A percentile compares a stretch with the other conserved stretches of the same genome.
Conservation (phyloP, 345 rosid genomes). For the Eutrema yunnanense region DNA sequence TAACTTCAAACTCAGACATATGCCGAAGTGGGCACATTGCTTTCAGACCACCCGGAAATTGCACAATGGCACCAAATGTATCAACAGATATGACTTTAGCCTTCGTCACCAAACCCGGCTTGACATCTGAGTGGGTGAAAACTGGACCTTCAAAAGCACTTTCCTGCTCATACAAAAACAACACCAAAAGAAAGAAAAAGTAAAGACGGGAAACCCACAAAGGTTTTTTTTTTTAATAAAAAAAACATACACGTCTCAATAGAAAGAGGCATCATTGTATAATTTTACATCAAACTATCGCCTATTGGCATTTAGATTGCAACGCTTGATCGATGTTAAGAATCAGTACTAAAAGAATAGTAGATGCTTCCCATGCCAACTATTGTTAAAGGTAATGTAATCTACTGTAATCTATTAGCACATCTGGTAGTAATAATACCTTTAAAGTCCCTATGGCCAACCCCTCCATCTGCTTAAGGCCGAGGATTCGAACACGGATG, state of each 20-base stretch:
- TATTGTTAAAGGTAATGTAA: not conserved
- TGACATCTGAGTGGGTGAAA: constrained; percentile 89
- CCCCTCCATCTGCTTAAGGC: constrained; percentile 88
- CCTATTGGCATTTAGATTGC: not conserved
- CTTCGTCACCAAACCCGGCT: constrained; percentile 90
- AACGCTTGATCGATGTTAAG: not conserved
- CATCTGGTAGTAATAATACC: constrained; percentile 39
- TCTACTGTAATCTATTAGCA: not conserved
- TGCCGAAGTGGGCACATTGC: constrained; percentile 93
- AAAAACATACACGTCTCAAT: not conserved
- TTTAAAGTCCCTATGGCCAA: constrained; percentile 81
- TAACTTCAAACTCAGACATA: constrained; percentile 95
- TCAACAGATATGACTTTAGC: constrained; percentile 75
- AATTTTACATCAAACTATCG: not conserved
- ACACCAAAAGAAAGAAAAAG: constrained; percentile 1
- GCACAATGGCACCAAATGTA: constrained; percentile 89
- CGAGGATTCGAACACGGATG: constrained; percentile 85
- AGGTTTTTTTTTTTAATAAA: not conserved
- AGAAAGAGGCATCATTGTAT: constrained; percentile 1
- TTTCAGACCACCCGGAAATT: constrained; percentile 92
- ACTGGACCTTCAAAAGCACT: constrained; percentile 94
- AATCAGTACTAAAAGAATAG: not conserved
- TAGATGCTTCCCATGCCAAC: not conserved
- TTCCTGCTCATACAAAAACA: constrained; percentile 49
- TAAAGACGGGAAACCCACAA: not conserved